These are phyloP conservation scores for Juglanconis sp. DNA, from an alignment of 2,329 filamentous ascomycete species.

Conservation along the genomic window DNA sequence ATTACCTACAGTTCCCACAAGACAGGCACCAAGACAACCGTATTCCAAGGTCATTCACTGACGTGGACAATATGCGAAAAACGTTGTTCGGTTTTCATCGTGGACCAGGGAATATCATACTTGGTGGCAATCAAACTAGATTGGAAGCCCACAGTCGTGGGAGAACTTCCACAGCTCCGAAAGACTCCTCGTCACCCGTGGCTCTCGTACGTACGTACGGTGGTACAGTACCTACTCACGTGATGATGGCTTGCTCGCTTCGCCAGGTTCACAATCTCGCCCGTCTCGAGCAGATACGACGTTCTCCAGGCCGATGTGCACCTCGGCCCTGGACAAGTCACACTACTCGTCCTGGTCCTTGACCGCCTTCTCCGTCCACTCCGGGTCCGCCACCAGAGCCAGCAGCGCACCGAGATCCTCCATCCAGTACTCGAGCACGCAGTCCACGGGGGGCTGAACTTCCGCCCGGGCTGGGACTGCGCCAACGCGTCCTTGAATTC, in stretches of 20 bases:
- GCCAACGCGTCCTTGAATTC: not conserved
- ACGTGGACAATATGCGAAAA: no score
- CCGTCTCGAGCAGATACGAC: slow-evolving; percentile 25
- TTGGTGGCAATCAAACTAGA: no score
- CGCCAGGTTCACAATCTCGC: slow-evolving; percentile 25
- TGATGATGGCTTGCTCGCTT: slow-evolving; percentile 4
- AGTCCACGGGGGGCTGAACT: slow-evolving; percentile 17
- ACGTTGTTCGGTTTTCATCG: no score
- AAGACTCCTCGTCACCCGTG: no score
- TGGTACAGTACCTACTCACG: no score
- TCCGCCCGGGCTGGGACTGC: not conserved
- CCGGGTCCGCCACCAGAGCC: slow-evolving; percentile 25
- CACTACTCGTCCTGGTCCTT: slow-evolving; percentile 29
- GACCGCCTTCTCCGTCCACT: slow-evolving; percentile 21
- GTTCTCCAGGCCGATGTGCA: slow-evolving; percentile 25
- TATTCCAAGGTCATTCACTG: no score
- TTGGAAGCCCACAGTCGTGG: no score
- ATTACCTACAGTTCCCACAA: no score
- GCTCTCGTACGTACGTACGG: not conserved
- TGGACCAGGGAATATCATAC: no score
- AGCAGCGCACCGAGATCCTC: slow-evolving; percentile 20
- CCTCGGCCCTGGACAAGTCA: slow-evolving; percentile 25
- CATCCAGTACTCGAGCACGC: slow-evolving; percentile 28
- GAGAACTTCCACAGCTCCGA: no score
- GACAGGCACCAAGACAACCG: no score